These are phyloP conservation scores for Cyberlindnera meyerae DNA, from an alignment of 805 yeast species.

Conservation along the genomic window DNA sequence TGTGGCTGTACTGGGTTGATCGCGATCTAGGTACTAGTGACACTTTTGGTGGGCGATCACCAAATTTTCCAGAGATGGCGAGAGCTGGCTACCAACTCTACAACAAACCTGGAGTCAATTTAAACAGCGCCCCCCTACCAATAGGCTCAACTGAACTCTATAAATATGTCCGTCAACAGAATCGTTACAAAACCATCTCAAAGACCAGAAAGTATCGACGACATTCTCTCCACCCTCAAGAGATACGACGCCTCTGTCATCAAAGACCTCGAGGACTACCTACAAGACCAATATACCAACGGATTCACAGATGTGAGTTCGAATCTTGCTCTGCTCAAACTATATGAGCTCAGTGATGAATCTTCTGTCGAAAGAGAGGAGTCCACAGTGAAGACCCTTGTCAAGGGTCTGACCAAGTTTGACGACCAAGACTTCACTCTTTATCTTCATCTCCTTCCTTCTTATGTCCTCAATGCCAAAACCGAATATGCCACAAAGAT, in stretches of 20 bases:
- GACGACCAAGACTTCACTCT: conserved; percentile 38
- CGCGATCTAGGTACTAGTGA: too few relatives aligned
- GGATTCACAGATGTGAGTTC: conserved; percentile 38
- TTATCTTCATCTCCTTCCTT: conserved; percentile 41
- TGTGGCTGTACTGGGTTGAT: too few relatives aligned
- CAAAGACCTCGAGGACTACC: conserved; percentile 41
- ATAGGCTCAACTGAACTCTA: not conserved
- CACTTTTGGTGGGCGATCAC: too few relatives aligned
- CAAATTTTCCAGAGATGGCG: too few relatives aligned
- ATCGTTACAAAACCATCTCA: conserved; percentile 29
- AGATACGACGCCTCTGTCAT: conserved; percentile 41
- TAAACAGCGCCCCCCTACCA: not conserved
- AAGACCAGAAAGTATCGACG: conserved; percentile 38
- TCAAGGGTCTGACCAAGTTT: conserved; percentile 38
- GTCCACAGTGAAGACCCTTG: conserved; percentile 33
- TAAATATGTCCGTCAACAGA: conserved; percentile 27
- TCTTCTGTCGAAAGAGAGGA: conserved; percentile 34
- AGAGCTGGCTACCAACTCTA: too few relatives aligned
- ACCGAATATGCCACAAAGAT: conserved; percentile 24
- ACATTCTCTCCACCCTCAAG: conserved; percentile 36
- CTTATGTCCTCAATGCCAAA: conserved; percentile 28
- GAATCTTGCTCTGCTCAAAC: conserved; percentile 42
- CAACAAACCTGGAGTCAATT: too few relatives aligned
- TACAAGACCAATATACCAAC: conserved; percentile 33
- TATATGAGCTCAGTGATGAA: conserved; percentile 35